Evolutionary conservation across 768 basidiomycete species (phyloP), one percentile per base, ranked within the genome.

Genomic region (Hypholoma sublateritium): DNA sequence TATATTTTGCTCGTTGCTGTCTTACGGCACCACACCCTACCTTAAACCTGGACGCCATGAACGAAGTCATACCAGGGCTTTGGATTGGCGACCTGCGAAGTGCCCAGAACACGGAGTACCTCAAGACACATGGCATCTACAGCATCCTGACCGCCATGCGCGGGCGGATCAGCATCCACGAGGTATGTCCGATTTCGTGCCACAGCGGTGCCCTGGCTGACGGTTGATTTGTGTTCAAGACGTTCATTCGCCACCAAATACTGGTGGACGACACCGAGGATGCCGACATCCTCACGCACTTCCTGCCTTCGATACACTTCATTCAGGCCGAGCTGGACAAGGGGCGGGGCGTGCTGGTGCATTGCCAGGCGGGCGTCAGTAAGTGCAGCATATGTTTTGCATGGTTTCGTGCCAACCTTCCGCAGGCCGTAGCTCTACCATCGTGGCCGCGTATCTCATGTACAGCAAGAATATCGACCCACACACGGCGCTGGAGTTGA

Each of bases 281-380:
- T 49, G 84, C 84, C 35, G 93, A 97, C 67, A 80, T 94, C 22
- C 79, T 96, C 19, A 78, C 82, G 3, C 91, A 94, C 64, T 77
- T 97, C 58, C 74, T 92, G 11, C 84, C 88, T 1, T 83, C 88
- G 2, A 91, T 95, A 54, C 83, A 87, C 4, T 95, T 94, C 74
- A 94, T 97, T 44, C 80, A 90, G 59, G 79, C 81, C 12, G 89
- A 94, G 62, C 71, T 95, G 2, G 81, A 86, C 68, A 89, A 88
- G 64, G 85, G 82, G 0, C 75, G 86, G 28, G 88, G 88, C 1
- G 88, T 98, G 1, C 74, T 96, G 17, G 90, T 97, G 0, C 95
- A 97, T 70, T 96, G 95, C 67, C 88, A 91, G 56, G 93, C 91
- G 21, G 95, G 95, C 22, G 79, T 93, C 71, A 93, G 91, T 92